A percentile compares a stretch with the other conserved stretches of the same genome.
phyloP scores from a whole-genome alignment of 306 rosid species.

The Notholithocarpus densiflorus region DNA sequence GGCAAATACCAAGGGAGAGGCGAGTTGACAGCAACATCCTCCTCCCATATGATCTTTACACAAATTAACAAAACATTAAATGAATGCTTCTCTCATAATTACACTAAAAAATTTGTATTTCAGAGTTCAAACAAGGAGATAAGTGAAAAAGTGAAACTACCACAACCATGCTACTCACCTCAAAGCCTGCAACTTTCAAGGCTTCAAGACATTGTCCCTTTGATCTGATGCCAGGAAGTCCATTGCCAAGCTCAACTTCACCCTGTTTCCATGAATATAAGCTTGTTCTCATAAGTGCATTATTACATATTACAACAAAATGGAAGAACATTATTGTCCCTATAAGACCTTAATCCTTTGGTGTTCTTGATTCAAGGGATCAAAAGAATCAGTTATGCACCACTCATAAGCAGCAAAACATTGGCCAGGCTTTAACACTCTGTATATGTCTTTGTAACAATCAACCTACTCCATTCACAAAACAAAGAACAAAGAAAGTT shows the following conservation, averaged over 20 bases:
- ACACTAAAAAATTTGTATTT: not conserved
- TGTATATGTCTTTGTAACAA: slow-evolving; percentile 89
- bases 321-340: not conserved
- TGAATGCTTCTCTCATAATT: too few species aligned
- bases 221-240: slow-evolving; percentile 89
- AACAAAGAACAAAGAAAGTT: not conserved
- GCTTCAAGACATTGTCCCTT: slow-evolving; percentile 86
- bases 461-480: slow-evolving; percentile 47
- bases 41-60: slow-evolving; percentile 76
- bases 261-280: slow-evolving; percentile 44
- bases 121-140: slow-evolving; percentile 2
- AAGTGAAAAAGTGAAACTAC: not conserved
- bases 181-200: slow-evolving; percentile 87
- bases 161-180: slow-evolving; percentile 48
- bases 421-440: slow-evolving; percentile 93
- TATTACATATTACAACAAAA: not conserved
- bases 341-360: slow-evolving; percentile 68
- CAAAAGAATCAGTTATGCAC: slow-evolving; percentile 91
- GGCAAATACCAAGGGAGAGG: slow-evolving; percentile 91
- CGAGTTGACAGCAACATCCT: slow-evolving; percentile 75
- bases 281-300: too few species aligned
- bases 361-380: slow-evolving; percentile 70
- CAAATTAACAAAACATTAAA: not conserved
- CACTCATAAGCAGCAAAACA: slow-evolving; percentile 93
- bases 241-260: slow-evolving; percentile 90